Conservation (phyloP, 2,329 filamentous ascomycete genomes). For the Sarocladium oryzae region DNA sequence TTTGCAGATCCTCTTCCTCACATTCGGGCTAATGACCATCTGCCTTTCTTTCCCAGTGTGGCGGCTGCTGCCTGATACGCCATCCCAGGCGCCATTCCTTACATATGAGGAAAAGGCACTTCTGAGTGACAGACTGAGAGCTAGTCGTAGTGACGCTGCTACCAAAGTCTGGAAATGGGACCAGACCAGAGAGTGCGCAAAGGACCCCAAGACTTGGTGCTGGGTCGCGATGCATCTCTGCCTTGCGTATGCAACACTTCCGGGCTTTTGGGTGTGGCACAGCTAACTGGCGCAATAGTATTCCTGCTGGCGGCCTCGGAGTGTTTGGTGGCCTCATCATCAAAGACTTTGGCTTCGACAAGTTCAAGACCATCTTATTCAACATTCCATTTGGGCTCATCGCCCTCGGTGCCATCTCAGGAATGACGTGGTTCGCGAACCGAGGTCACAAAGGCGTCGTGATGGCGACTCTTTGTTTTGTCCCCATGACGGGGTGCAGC, state of each 20-base stretch:
- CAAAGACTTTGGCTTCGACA: constrained; percentile 49
- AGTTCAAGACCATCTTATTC: constrained; percentile 51
- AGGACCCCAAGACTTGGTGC: constrained; percentile 55
- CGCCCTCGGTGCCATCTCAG: neutral
- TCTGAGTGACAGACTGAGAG: constrained; percentile 46
- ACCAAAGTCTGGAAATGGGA: constrained; percentile 44
- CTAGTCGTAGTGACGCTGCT: constrained; percentile 48
- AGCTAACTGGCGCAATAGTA: constrained; percentile 7
- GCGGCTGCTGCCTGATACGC: constrained; percentile 42
- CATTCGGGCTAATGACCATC: constrained; percentile 46
- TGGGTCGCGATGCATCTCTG: constrained; percentile 48
- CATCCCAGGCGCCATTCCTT: constrained; percentile 44
- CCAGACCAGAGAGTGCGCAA: constrained; percentile 45
- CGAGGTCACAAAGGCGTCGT: constrained; percentile 42
- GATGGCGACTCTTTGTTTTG: constrained; percentile 46
- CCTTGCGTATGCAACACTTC: constrained; percentile 27
- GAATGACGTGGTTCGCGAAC: constrained; percentile 4
- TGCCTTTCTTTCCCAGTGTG: constrained; percentile 38
- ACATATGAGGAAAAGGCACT: constrained; percentile 43
- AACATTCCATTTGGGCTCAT: constrained; percentile 52
- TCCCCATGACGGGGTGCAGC: constrained; percentile 49
- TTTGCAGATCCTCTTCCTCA: constrained; percentile 46
- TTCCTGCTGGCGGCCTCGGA: constrained; percentile 51
- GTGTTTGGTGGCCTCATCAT: constrained; percentile 56
- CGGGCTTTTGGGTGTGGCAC: neutral